phyloP scores from a whole-genome alignment of 148 eudicot genomes.

The Rhododendron molle region DNA sequence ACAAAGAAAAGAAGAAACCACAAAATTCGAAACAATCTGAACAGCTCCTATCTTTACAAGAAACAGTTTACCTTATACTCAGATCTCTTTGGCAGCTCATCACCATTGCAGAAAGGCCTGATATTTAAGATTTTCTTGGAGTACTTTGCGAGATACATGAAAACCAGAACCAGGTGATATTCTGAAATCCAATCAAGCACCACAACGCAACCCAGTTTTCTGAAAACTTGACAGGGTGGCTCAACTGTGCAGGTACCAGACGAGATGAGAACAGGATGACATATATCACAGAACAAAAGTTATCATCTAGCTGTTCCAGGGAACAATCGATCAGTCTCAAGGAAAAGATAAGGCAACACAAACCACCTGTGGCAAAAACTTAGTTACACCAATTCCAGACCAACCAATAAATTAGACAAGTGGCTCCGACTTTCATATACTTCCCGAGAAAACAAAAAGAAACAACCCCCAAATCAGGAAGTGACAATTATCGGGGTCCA shows the following conservation, averaged over 20 bases:
- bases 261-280: neutral
- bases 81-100: neutral
- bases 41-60: constrained; percentile 23
- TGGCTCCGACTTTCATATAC: constrained; percentile 11
- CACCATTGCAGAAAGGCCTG: neutral
- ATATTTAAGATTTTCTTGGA: neutral
- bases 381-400: neutral
- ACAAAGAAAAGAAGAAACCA: neutral
- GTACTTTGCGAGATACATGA: neutral
- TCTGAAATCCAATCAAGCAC: neutral
- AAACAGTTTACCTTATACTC: neutral
- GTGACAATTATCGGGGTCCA: neutral
- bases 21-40: constrained; percentile 18
- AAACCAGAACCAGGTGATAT: constrained; percentile 2
- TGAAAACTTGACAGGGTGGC: neutral
- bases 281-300: neutral
- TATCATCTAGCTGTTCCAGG: neutral
- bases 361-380: neutral
- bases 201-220: neutral
- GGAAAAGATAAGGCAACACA: neutral
- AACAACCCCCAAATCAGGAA: neutral
- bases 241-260: constrained; percentile 9
- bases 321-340: constrained; percentile 1
- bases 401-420: neutral
- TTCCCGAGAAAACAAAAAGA: constrained; percentile 3